Conservation (phyloP, 2,329 filamentous ascomycete species). For the Plenodomus lindquistii region DNA sequence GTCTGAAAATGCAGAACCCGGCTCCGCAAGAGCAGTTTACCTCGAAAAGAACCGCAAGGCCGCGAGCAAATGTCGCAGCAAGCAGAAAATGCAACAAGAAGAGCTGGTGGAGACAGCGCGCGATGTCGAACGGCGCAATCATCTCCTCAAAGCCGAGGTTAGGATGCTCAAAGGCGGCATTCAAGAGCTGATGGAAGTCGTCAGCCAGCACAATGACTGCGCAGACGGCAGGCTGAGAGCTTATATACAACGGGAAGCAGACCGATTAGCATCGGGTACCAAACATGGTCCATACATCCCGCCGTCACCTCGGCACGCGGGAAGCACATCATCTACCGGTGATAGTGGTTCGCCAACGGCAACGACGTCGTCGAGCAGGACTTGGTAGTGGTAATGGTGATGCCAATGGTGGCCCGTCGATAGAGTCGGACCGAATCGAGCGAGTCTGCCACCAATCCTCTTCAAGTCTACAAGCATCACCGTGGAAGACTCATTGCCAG, state of each 20-base stretch:
- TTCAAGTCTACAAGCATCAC: too few species aligned
- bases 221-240: constrained; percentile 24
- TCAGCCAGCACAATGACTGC: constrained; percentile 29
- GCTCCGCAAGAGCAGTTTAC: constrained; percentile 36
- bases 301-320: background rate
- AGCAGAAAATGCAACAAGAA: constrained; percentile 61
- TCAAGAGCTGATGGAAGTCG: constrained; percentile 26
- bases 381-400: background rate
- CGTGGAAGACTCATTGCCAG: too few species aligned
- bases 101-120: constrained; percentile 52
- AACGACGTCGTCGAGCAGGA: background rate
- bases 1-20: constrained; percentile 24
- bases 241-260: constrained; percentile 34
- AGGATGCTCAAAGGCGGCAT: constrained; percentile 27
- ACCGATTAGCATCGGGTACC: constrained; percentile 16
- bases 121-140: constrained; percentile 33
- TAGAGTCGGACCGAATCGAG: background rate
- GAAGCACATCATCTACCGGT: background rate
- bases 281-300: background rate
- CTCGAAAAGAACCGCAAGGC: constrained; percentile 72
- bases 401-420: background rate
- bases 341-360: background rate
- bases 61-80: constrained; percentile 72
- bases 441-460: background rate
- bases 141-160: constrained; percentile 32